Evolutionary conservation across 331 rosid genomes (phyloP).

Genomic region (Pyracantha coccinea): DNA sequence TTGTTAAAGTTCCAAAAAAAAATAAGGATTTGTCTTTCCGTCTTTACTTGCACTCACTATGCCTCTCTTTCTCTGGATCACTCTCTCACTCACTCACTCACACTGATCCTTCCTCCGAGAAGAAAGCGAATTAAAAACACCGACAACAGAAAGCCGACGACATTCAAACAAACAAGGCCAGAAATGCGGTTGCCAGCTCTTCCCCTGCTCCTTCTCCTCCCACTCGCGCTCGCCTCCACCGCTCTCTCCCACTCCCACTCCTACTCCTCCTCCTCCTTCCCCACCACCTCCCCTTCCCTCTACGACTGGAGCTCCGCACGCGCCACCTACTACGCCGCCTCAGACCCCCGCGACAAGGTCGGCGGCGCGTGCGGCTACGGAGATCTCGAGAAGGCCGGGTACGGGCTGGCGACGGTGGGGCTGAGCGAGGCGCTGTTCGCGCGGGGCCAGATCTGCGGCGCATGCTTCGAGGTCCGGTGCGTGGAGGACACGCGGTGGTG

Average conservation of each 20-base stretch:
- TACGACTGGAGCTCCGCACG: conserved; percentile 77
- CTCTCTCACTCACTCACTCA: background rate
- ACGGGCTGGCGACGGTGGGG: conserved; percentile 86
- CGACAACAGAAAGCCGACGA: background rate
- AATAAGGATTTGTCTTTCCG: background rate
- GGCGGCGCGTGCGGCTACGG: conserved; percentile 98
- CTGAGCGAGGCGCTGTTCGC: conserved; percentile 72
- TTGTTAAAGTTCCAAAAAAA: too few species aligned
- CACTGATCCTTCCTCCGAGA: background rate
- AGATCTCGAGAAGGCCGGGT: conserved; percentile 57
- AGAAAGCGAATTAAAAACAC: background rate
- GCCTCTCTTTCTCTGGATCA: background rate
- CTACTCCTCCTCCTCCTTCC: conserved; percentile 14
- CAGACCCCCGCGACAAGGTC: conserved; percentile 70
- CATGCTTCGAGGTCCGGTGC: conserved; percentile 73
- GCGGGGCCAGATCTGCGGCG: conserved; percentile 98
- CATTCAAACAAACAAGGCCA: background rate
- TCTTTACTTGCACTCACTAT: background rate
- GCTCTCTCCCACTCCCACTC: conserved; percentile 44
- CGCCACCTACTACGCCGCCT: conserved; percentile 92
- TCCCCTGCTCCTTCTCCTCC: background rate
- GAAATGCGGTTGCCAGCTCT: conserved; percentile 28
- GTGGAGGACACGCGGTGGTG: conserved; percentile 88
- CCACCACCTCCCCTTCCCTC: conserved; percentile 14
- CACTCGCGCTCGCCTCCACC: conserved; percentile 21